Percentiles rank a stretch among this genome's conserved stretches.
Evolutionary conservation across 495 filamentous ascomycete species (phyloP).

Genomic region (Neurospora sp.): DNA sequence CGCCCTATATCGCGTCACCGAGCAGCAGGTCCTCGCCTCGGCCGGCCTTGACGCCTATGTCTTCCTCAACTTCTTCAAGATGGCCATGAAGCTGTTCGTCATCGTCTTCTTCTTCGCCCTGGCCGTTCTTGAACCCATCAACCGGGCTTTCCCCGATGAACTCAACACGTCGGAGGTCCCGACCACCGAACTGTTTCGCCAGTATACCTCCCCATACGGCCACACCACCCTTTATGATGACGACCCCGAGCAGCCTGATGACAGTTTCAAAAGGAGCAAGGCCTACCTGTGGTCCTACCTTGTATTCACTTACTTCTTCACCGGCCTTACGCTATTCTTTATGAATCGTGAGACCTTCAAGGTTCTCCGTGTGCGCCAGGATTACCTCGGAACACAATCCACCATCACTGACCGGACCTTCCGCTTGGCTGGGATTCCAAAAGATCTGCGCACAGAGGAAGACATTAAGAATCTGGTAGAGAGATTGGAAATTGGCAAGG

Average conservation of each 20-base stretch:
- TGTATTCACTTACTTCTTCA: conserved; percentile 85
- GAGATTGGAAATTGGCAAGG: conserved; percentile 80
- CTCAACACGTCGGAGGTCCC: conserved; percentile 2
- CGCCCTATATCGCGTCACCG: conserved; percentile 74
- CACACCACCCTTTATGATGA: neutral
- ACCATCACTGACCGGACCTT: conserved; percentile 93
- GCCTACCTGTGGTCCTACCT: conserved; percentile 89
- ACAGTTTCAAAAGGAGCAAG: conserved; percentile 24
- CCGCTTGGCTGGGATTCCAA: conserved; percentile 78
- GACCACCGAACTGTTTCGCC: conserved; percentile 2
- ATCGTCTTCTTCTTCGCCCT: conserved; percentile 71
- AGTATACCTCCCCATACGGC: conserved; percentile 6
- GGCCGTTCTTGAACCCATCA: conserved; percentile 74
- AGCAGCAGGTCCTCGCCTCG: conserved; percentile 79
- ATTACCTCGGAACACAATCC: conserved; percentile 84
- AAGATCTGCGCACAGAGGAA: conserved; percentile 66
- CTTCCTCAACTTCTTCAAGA: conserved; percentile 89
- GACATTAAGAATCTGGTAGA: conserved; percentile 84
- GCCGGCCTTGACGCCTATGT: conserved; percentile 94
- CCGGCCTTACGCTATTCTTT: conserved; percentile 68
- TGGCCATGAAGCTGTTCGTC: conserved; percentile 74
- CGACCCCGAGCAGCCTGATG: conserved; percentile 13
- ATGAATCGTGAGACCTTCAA: conserved; percentile 70
- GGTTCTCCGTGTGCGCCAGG: conserved; percentile 76
- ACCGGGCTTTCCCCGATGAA: conserved; percentile 46